Base-by-base conservation (phyloP, 208 protist genomes). In the Acanthamoeba royreba region DNA sequence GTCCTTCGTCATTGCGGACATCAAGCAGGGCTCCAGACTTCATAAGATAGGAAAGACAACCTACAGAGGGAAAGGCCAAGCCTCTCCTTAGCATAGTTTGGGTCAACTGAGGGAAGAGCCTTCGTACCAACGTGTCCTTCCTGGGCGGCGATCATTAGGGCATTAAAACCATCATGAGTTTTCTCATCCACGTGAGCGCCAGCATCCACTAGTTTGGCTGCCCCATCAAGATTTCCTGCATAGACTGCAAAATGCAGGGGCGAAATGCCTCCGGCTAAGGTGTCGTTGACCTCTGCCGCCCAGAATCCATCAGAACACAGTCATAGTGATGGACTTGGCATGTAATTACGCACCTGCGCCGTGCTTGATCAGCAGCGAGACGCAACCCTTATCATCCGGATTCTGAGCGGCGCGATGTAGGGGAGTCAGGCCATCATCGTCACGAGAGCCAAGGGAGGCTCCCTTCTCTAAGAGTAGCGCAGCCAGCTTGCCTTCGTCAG, bases 171-270 rank as follows among this genome's bases (percentile, higher is more conserved):
- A 40, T 92, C 86, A 22, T 92, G 55, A 13, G 86, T 77, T 40
- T 66, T 77, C 15, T 77, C 86, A 28, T 92, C 63, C 25, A 52
- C 22, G n/a, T 52, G 5, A 22, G 86, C 86, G 11, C 58, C 58
- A 43, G 55, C 86, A n/a, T 92, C 86, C n/a, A 92, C 38, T 17
- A 92, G 58, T 28, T 22, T 15, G 86, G 25, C 33, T 43, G 77
- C n/a, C 35, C 43, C 86, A 7, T 92, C 58, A 5, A 77, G 45
- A 49, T 92, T 92, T 31, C 86, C 86, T n/a, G 55, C 66, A 31
- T 77, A 92, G 55, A 58, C 86, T 4, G 86, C 55, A 92, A 77
- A 92, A 58, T 92, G 86, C 2, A 92, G 35, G 17, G 86, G 86
- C 42, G 86, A 66, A 22, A 92, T 92, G 55, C 86, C 58, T 2